phyloP scores from a whole-genome alignment of 371 early-diverging fungal species.

The Mortierella polycephala region DNA sequence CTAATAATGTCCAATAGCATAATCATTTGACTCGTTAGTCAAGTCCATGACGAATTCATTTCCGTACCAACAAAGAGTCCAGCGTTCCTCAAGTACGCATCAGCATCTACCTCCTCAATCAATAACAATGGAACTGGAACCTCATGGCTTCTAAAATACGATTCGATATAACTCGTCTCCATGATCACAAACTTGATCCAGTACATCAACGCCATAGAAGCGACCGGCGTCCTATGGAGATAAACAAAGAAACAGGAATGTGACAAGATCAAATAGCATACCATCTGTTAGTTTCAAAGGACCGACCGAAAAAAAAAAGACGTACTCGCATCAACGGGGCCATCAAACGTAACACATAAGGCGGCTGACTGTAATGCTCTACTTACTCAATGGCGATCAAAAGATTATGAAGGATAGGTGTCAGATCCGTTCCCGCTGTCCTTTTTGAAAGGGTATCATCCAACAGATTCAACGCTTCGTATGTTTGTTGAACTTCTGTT shows the following conservation, averaged over 20 bases:
- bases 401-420: slow-evolving; percentile 48
- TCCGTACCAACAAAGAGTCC: neutral
- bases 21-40: neutral
- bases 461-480: slow-evolving; percentile 33
- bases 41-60: neutral
- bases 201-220: slow-evolving; percentile 65
- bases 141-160: slow-evolving; percentile 72
- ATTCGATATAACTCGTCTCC: slow-evolving; percentile 71
- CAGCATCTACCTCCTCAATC: slow-evolving; percentile 65
- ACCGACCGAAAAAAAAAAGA: neutral
- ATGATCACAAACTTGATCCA: slow-evolving; percentile 74
- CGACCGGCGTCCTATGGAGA: slow-evolving; percentile 59
- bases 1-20: slow-evolving; percentile 7
- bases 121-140: slow-evolving; percentile 68
- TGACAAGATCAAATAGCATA: too few species aligned
- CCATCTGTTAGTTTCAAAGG: too few species aligned
- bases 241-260: neutral
- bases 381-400: slow-evolving; percentile 51
- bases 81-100: neutral
- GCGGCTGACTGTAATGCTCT: neutral
- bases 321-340: neutral
- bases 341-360: slow-evolving; percentile 4
- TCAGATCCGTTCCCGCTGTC: slow-evolving; percentile 52
- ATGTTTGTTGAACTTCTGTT: slow-evolving; percentile 45
- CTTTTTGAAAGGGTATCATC: slow-evolving; percentile 52